Percentiles rank a stretch among this genome's conserved stretches.
Conservation (phyloP, 2,329 filamentous ascomycete species). For the Exophiala sideris region DNA sequence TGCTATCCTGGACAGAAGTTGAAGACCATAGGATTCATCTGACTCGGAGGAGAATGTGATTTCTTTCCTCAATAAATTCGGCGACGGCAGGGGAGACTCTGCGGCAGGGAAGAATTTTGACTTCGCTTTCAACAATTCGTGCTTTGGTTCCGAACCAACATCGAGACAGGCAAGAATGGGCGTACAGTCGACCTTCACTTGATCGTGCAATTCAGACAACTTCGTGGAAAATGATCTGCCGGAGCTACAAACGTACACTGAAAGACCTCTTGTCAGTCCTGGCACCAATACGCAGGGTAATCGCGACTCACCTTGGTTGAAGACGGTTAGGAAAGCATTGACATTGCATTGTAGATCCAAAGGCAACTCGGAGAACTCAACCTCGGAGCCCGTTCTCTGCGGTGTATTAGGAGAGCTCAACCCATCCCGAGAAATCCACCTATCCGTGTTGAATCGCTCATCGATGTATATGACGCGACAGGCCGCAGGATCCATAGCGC, state of each 20-base stretch:
- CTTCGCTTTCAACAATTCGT: slow-evolving; percentile 31
- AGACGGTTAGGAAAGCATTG: slow-evolving; percentile 48
- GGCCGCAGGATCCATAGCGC: slow-evolving; percentile 40
- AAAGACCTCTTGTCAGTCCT: slow-evolving; percentile 8
- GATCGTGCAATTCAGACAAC: slow-evolving; percentile 48
- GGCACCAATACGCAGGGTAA: not conserved
- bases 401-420: slow-evolving; percentile 19
- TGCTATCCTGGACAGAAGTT: slow-evolving; percentile 47
- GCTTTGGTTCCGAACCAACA: slow-evolving; percentile 44
- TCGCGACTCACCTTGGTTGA: slow-evolving; percentile 48
- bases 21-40: slow-evolving; percentile 48
- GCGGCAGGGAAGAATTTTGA: slow-evolving; percentile 32
- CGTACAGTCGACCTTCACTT: slow-evolving; percentile 41
- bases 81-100: slow-evolving; percentile 33
- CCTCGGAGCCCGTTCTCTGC: slow-evolving; percentile 28
- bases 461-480: slow-evolving; percentile 47
- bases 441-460: slow-evolving; percentile 42
- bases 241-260: slow-evolving; percentile 54
- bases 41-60: slow-evolving; percentile 44
- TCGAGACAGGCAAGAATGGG: slow-evolving; percentile 58
- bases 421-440: slow-evolving; percentile 41
- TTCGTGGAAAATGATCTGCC: slow-evolving; percentile 53
- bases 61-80: slow-evolving; percentile 30
- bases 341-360: slow-evolving; percentile 48
- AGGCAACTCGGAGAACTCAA: slow-evolving; percentile 39